Evolutionary conservation across 2,329 filamentous ascomycete genomes (phyloP).

Genomic region (Fusarium pseudoanthophilum): DNA sequence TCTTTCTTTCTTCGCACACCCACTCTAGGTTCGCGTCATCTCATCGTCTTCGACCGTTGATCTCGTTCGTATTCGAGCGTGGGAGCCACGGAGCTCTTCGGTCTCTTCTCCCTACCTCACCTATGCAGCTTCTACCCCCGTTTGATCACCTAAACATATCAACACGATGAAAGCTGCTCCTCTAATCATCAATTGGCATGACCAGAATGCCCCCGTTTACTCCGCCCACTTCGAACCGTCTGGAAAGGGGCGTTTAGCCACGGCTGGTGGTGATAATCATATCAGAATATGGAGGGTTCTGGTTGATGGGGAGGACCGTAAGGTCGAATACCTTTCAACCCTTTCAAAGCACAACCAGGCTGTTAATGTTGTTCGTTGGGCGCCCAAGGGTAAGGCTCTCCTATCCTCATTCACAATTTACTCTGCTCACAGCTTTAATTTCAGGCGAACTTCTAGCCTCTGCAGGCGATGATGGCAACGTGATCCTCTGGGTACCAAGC

Average conservation of each 20-base stretch:
- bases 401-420: not conserved
- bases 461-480: constrained; percentile 96
- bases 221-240: constrained; percentile 95
- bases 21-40: not conserved
- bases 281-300: constrained; percentile 96
- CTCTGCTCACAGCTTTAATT: constrained; percentile 28
- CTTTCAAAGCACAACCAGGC: constrained; percentile 94
- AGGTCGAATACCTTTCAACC: constrained; percentile 91
- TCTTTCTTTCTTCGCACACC: constrained; percentile 3
- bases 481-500: constrained; percentile 93
- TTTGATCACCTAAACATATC: constrained; percentile 42
- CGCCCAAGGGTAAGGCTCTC: constrained; percentile 78
- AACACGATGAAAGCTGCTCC: constrained; percentile 91
- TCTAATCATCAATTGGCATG: constrained; percentile 98
- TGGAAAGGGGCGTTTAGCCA: constrained; percentile 91
- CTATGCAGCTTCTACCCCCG: constrained; percentile 47
- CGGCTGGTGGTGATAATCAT: constrained; percentile 95
- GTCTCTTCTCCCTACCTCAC: constrained; percentile 37
- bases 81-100: constrained; percentile 30
- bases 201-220: constrained; percentile 96
- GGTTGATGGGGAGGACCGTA: constrained; percentile 83
- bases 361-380: constrained; percentile 97
- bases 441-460: constrained; percentile 92
- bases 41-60: not conserved
- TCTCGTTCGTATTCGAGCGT: constrained; percentile 21